Base-by-base conservation (phyloP, 495 filamentous ascomycete species). In the Daldinia childiae region DNA sequence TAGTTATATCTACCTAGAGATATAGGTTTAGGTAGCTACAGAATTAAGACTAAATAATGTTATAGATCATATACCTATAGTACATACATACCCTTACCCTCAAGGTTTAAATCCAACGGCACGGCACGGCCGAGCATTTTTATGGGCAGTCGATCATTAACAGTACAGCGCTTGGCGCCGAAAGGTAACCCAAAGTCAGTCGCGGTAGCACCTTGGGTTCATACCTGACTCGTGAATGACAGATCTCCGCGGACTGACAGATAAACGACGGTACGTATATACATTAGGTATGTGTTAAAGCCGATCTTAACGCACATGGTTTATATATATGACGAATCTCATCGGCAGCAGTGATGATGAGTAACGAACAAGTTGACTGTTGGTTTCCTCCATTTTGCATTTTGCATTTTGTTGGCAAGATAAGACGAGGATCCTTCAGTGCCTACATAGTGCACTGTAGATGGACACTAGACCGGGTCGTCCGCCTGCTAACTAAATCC, bases 41-140 rank as follows among this genome's bases (percentile, higher is more conserved):
- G 19, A 48, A 21, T 48, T 11, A 48, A 48, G 19, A 21, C 17
- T 48, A 5, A 21, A 48, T 11, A 36, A 21, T 21, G 24, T 48
- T 17, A 54, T 54, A 54, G 26, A 54, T 54, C 24, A 54, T 32
- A 19, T 54, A 54, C 8, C 15, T 38, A 39, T 8, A 54, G 26
- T 65, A 52, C 57, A n/a, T 43, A 69, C 58, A 15, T 55, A 61
- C 60, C 43, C 56, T 29, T 32, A 59, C 62, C 66, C 58, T 62
- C 66, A 58, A 58, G 71, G 66, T 63, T 73, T 65, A 63, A 73
- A 73, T 73, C 71, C 71, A 73, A 73, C 71, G 71, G 71, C 66
- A 73, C 71, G 71, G 71, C 66, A 66, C 71, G 71, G 66, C 71
- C 66, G 66, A 73, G 34, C 30, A 48, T 27, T 58, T 54, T 52